These are phyloP conservation scores for Solanum corneliomulleri DNA, from an alignment of 257 asterid genomes.

Conservation along the genomic window DNA sequence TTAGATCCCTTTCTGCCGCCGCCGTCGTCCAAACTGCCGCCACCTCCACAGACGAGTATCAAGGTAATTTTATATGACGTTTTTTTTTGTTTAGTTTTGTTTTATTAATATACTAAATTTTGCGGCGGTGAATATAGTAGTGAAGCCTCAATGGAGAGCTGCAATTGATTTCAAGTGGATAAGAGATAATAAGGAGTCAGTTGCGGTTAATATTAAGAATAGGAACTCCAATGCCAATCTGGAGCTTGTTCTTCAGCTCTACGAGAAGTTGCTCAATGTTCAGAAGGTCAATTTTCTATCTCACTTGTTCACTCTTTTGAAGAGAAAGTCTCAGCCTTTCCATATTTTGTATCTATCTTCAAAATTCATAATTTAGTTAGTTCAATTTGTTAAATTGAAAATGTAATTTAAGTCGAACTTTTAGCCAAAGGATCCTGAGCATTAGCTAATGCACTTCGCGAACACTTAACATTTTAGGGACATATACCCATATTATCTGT, in stretches of 20 bases:
- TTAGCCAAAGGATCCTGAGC: neutral
- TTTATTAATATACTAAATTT: neutral
- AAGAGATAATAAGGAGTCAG: conserved; percentile 76
- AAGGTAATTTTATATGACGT: conserved; percentile 12
- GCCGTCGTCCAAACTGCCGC: conserved; percentile 20
- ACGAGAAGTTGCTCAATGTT: conserved; percentile 48
- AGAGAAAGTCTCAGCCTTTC: neutral
- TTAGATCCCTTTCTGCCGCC: conserved; percentile 43
- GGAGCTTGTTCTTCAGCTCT: conserved; percentile 60
- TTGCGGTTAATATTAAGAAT: conserved; percentile 54
- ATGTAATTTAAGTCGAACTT: neutral
- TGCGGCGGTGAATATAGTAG: conserved; percentile 30
- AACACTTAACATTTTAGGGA: neutral
- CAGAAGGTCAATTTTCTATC: conserved; percentile 64
- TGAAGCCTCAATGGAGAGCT: conserved; percentile 85
- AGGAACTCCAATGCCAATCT: conserved; percentile 69
- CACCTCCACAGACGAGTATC: conserved; percentile 20
- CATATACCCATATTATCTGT: neutral
- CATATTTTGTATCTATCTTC: neutral
- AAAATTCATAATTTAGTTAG: neutral
- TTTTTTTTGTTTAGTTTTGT: neutral
- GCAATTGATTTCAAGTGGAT: conserved; percentile 91
- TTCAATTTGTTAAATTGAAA: neutral
- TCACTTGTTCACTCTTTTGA: neutral
- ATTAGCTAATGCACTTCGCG: neutral